Base-by-base conservation (phyloP, 176 grass and related monocot genomes). In the Raddia guianensis region DNA sequence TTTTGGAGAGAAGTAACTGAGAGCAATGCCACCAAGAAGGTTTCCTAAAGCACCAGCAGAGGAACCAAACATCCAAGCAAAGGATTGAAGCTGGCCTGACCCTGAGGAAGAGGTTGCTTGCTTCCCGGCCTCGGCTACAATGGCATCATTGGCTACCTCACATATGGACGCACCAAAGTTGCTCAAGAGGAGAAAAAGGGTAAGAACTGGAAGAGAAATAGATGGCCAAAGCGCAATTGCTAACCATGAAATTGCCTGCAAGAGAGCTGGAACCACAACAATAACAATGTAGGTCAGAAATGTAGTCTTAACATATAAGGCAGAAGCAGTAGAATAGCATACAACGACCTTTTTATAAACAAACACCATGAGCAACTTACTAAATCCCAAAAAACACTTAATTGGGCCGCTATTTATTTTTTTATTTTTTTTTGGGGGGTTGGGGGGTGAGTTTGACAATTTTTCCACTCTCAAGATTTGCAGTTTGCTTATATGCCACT, bases 141-240 rank as follows among this genome's bases (percentile, higher is more conserved):
- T 93, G 79, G 96, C 96, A 81, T 95, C 96, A 86, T 99, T 99
- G 44, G 96, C 96, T 75, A 99, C 96, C 88, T 99, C 96, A 77
- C 86, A 91, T 84, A 95, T 88, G 64, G 97, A 95, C 40, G 97
- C 92, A 47, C 97, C 97, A 57, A 99, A 92, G 81, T 99, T 99
- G 82, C 97, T 91, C 35, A 99, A 86, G 13, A 99, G 93, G 86
- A 99, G 97, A 71, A 99, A 90, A 40, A 93, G 43, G 40, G 93
- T 93, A 77, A 99, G 82, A 54, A 73, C 46, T 2, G 85, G 59
- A 73, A 99, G 62, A 56, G 97, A 91, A 79, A 93, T 89, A 52
- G 80, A 87, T 15, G 90, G 84, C 81, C 92, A 93, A 37, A 86
- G 68, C 14, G 84, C 90, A 73, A 99, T 95, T 62, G 88, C 84